Evolutionary conservation across 305 asterid species (phyloP).

Genomic region (Fraxinus xanthoxyloides): DNA sequence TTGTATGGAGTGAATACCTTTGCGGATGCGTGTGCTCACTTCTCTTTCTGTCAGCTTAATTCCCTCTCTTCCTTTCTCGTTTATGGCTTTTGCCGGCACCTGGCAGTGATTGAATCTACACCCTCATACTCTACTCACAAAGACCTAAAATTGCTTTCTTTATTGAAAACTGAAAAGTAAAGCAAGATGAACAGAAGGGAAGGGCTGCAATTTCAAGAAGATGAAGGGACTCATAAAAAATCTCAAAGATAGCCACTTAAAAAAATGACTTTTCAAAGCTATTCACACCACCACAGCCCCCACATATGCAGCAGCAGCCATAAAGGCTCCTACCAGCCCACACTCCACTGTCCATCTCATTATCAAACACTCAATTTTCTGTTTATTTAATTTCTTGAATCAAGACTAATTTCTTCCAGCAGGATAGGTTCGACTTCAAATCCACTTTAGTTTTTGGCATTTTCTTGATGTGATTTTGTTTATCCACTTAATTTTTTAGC

Average conservation of each 20-base stretch:
- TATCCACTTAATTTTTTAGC: background rate
- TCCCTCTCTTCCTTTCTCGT: background rate
- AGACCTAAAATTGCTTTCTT: background rate
- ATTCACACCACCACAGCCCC: background rate
- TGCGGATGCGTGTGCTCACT: constrained; percentile 55
- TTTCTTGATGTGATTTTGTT: background rate
- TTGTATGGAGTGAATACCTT: constrained; percentile 41
- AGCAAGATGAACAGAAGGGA: background rate
- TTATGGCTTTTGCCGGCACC: background rate
- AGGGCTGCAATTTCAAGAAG: background rate
- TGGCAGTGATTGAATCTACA: background rate
- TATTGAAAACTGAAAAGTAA: background rate
- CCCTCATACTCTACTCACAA: too few species aligned
- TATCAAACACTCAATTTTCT: background rate
- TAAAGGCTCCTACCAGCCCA: background rate
- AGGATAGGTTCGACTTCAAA: background rate
- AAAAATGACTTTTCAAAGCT: background rate
- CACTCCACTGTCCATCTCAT: background rate
- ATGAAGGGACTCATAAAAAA: background rate
- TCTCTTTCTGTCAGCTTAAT: constrained; percentile 50
- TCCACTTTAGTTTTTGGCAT: constrained; percentile 6
- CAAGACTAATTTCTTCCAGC: background rate
- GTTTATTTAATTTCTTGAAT: background rate
- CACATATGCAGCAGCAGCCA: background rate
- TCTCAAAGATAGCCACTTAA: background rate